Evolutionary conservation across 2,329 filamentous ascomycete genomes (phyloP).

Genomic region (Juglanconis juglandina): DNA sequence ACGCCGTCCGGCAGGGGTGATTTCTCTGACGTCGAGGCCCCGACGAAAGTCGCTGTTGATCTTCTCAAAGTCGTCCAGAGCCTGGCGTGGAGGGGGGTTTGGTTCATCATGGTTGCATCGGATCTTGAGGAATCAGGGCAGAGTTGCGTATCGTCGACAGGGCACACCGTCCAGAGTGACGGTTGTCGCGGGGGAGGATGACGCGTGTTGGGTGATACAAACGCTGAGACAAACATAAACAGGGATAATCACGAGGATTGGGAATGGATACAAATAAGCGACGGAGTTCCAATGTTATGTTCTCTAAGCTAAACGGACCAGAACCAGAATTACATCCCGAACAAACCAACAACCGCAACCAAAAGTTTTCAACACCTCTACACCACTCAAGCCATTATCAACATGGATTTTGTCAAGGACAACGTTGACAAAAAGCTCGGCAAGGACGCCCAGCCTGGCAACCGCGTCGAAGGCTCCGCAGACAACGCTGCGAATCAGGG

Average conservation of each 20-base stretch:
- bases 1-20: too few relatives aligned
- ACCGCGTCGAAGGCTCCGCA: slow-evolving; percentile 18
- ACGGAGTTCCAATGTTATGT: neutral
- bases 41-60: too few relatives aligned
- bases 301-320: neutral
- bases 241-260: neutral
- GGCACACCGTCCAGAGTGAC: neutral
- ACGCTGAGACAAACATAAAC: too few relatives aligned
- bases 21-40: too few relatives aligned
- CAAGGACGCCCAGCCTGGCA: slow-evolving; percentile 21
- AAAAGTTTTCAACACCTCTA: neutral
- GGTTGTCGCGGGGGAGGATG: neutral
- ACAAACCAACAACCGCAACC: neutral
- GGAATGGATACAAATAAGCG: neutral
- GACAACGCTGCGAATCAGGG: slow-evolving; percentile 19
- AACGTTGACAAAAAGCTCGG: slow-evolving; percentile 14
- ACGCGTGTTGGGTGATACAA: neutral
- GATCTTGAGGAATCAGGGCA: neutral
- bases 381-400: neutral
- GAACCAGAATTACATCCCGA: neutral
- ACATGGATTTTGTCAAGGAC: slow-evolving; percentile 15
- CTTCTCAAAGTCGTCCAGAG: too few relatives aligned
- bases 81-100: too few relatives aligned
- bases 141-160: neutral
- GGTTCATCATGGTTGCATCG: too few relatives aligned